Conservation (phyloP, 139 green algal genomes). For the Limnomonas spitsbergensis region DNA sequence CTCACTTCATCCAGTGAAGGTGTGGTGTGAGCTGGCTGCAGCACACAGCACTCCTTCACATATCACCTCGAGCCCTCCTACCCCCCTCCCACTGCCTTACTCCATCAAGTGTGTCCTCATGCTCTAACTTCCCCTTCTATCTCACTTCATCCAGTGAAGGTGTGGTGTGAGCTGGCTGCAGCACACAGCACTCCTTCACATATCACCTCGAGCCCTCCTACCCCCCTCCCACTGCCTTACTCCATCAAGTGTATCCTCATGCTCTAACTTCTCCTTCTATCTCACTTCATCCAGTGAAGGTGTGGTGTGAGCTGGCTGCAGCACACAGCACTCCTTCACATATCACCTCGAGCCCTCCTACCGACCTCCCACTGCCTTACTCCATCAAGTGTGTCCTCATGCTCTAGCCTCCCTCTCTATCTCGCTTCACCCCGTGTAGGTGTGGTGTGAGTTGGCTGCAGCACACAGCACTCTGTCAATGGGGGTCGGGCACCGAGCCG, state of each 20-base stretch:
- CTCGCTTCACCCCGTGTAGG: not conserved
- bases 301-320: not conserved
- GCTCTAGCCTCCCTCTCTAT: not conserved
- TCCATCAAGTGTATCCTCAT: too few species aligned
- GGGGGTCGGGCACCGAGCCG: constrained; percentile 35
- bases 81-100: too few species aligned
- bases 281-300: not conserved
- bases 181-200: not conserved
- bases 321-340: not conserved
- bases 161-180: not conserved
- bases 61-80: too few species aligned
- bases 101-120: too few species aligned
- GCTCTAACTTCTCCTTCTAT: too few species aligned
- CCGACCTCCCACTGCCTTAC: not conserved
- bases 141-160: not conserved
- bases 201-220: not conserved
- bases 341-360: not conserved
- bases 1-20: too few species aligned
- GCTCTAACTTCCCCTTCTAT: too few species aligned
- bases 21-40: too few species aligned
- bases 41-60: too few species aligned
- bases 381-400: not conserved
- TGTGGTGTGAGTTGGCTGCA: constrained; percentile 35
- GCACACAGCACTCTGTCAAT: constrained; percentile 51
- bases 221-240: not conserved